Base-by-base conservation (phyloP, 228 moss, liverwort and hornwort species). In the Sphagnum fallax region DNA sequence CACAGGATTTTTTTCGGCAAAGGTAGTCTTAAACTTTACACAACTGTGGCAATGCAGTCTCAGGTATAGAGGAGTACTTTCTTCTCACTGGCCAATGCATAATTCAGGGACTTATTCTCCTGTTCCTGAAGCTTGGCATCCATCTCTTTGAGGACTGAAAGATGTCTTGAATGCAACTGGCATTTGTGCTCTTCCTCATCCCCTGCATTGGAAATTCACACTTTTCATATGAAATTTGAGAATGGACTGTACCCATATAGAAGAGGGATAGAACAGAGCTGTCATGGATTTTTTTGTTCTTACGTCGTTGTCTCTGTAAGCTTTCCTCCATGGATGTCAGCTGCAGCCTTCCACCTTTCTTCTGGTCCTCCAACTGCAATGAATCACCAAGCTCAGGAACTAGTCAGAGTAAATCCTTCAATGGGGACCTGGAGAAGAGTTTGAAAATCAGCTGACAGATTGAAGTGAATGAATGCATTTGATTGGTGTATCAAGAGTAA, bases 351-450 rank as follows among this genome's bases (percentile, higher is more conserved):
- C 53, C 73, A 67, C 58, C 78, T 62, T 74, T 74, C 71, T 69
- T 78, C 14, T 76, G 68, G 6, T 83, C 78, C 60, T 87, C 78
- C 63, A 87, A 68, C 87, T 87, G 70, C 68, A 74, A 49, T 10
- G n/a, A 51, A 32, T 16, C 48, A 7, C 15, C 12, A 60, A 6
- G 16, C 10, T n/a, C 13, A 55, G 65, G 15, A 47, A 13, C 48
- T 12, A 12, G 16, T 65, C 15, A 16, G 16, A 65, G n/a, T 16
- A 48, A 15, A 65, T 15, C 16, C 13, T 13, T 12, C 65, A 15
- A 13, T 48, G 5, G 48, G 48, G 65, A 15, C 13, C 16, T 15
- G 48, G n/a, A 12, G 15, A 12, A 65, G 47, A 65, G 6, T 5
- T 15, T 12, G 65, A 5, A 65, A 16, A 65, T 15, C 14, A 5